Conservation (phyloP, 331 rosid species). For the Acacia concinna region DNA sequence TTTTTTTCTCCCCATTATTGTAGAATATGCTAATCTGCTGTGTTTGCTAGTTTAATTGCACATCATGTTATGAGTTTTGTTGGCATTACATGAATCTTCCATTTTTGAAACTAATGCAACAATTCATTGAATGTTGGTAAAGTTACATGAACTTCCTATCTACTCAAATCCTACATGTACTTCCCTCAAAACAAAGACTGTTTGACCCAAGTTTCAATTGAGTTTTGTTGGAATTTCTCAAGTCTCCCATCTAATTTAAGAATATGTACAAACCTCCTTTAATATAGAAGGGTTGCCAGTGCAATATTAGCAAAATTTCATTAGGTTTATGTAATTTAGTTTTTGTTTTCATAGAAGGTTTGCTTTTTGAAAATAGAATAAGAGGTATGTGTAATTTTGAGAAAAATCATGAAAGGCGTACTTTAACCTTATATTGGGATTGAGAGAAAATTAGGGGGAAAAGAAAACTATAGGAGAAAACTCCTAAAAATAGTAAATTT, state of each 20-base stretch:
- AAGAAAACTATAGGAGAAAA: no score
- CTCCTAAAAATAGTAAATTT: no score
- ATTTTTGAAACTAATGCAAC: neutral
- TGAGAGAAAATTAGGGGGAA: no score
- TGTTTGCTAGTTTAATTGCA: neutral
- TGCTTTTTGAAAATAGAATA: neutral
- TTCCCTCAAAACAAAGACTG: neutral
- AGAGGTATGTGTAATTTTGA: neutral
- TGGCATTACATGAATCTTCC: constrained; percentile 5
- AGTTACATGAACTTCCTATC: neutral
- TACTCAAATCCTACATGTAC: neutral
- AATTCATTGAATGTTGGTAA: neutral
- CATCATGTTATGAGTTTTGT: neutral
- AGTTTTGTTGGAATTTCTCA: neutral
- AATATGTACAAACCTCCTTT: neutral
- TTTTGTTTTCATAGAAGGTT: neutral
- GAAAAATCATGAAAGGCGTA: neutral
- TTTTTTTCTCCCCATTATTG: neutral
- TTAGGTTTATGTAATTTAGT: neutral
- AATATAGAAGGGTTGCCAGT: neutral
- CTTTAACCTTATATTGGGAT: no score
- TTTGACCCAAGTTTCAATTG: neutral
- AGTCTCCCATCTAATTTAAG: neutral
- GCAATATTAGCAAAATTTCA: neutral
- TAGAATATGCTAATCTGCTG: neutral